Base-by-base conservation (phyloP, 129 eudicot species). In the Flaveria sonorensis region DNA sequence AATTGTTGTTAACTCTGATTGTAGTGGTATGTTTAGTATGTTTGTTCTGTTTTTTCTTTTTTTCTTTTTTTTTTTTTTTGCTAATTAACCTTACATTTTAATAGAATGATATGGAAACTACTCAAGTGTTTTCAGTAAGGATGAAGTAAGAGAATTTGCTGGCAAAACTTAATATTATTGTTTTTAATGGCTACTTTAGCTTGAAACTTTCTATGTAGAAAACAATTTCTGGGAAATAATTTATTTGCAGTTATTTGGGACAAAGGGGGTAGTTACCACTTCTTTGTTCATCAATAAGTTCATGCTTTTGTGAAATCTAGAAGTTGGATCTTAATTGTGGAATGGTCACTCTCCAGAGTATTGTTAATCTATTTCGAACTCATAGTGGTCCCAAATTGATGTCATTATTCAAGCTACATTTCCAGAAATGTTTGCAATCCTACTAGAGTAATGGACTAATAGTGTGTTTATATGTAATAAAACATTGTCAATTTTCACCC, bases 121-220 rank as follows among this genome's bases (percentile, higher is more conserved):
- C 4, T 73, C 42, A 43, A 21, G 19, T 53, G 23, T 55, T n/a
- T 32, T 19, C 10, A 72, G 55, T 20, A 53, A 12, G 48, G 32
- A 53, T 53, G 76, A 18, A 53, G 65, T 18, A 53, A 21, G 76
- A 72, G 76, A 59, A 59, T n/a, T 21, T 59, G 39, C 13, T 13
- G 70, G 24, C 18, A 10, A 42, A 42, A 21, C 39, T 19, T 19
- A 8, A 42, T 1, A 18, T 4, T 1, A 12, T 48, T 48, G 4
- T 48, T 48, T 12, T 48, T 46, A 11, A 12, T 46, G 15, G 51
- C 14, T 46, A 46, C 60, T 53, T 16, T 53, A 53, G 20, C 10
- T 19, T n/a, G 24, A 18, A 1, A 7, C 3, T 30, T 30, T 30
- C 36, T 30, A 4, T 30, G 36, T 30, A 30, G 36, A 30, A 30